Percentiles rank a stretch among this genome's conserved stretches.
Evolutionary conservation across 495 filamentous ascomycete genomes (phyloP).

Genomic region (Aspergillus mulundensis): DNA sequence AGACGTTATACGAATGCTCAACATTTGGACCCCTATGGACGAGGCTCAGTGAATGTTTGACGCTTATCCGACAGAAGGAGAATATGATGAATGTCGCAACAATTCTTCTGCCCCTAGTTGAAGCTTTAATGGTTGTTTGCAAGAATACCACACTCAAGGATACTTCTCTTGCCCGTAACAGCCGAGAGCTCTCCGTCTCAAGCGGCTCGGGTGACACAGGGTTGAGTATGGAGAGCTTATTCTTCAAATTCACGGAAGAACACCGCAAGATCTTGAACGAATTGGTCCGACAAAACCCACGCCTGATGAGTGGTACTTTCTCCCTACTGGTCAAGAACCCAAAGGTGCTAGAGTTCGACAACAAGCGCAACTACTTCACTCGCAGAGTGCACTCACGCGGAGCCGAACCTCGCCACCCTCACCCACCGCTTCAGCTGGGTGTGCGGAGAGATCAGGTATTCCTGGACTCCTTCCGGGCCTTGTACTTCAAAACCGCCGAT

Average conservation of each 20-base stretch:
- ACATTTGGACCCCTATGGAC: conserved; percentile 89
- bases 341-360: conserved; percentile 98
- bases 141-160: conserved; percentile 88
- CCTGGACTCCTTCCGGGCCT: conserved; percentile 93
- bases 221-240: conserved; percentile 78
- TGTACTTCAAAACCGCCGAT: conserved; percentile 91
- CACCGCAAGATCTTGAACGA: conserved; percentile 98
- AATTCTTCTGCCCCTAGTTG: conserved; percentile 88
- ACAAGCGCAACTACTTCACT: conserved; percentile 99
- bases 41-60: conserved; percentile 88
- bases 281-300: conserved; percentile 91
- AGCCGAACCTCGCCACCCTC: conserved; percentile 58
- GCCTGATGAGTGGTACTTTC: conserved; percentile 97
- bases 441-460: conserved; percentile 95
- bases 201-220: conserved; percentile 68
- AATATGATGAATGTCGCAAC: conserved; percentile 96
- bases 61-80: conserved; percentile 81
- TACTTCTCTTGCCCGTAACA: conserved; percentile 51
- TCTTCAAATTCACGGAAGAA: conserved; percentile 98
- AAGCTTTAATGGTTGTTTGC: conserved; percentile 98
- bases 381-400: conserved; percentile 79
- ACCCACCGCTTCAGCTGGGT: conserved; percentile 78
- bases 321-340: conserved; percentile 95
- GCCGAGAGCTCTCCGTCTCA: conserved; percentile 67
- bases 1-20: conserved; percentile 81